Base-by-base conservation (phyloP, 768 basidiomycete species). In the Chalciporus pseudorubinellus region DNA sequence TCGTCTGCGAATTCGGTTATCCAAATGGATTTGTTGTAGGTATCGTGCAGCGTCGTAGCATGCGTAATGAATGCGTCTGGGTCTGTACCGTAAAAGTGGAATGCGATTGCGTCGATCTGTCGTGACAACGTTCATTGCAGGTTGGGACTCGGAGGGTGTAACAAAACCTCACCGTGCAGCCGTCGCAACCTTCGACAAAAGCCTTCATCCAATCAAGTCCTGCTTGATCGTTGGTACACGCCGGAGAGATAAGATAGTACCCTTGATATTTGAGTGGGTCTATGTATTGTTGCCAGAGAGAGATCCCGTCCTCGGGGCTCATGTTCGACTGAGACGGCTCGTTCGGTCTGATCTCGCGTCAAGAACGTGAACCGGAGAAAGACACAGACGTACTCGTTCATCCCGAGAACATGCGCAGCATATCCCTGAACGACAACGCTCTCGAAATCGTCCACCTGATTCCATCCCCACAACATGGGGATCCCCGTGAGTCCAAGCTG, bases 1-100 rank as follows among this genome's bases (percentile, higher is more conserved):
- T 82, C 74, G 72, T 84, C 85, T 48, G 88, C 89, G 51, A 80
- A 85, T 60, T 92, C 90, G 5, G 88, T 86, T 56, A 85, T 62
- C 77, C 77, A 81, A 60, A 91, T 70, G 24, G 68, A 66, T 50
- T 62, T 59, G 14, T 62, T 52, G 59, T 82, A 84, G 8, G 72
- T 68, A 38, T 65, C 57, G 62, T 88, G 74, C 58, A 78, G 75
- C 11, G 73, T 64, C 5, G 68, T 58, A 47, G 87, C 67, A 63
- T 86, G 84, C 10, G 56, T 28, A 46, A 81, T 75, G 65, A 94
- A 76, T 10, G 72, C 72, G 0, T 72, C 44, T 3, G 76, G 56
- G 11, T 72, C 59, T 19, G 74, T 82, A 50, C 82, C 84, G 62
- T 95, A 95, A 68, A 75, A 88, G 65, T 95, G 92, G 42, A 84